Evolutionary conservation across 2,329 filamentous ascomycete species (phyloP).

Genomic region (Diaporthe ampelina): DNA sequence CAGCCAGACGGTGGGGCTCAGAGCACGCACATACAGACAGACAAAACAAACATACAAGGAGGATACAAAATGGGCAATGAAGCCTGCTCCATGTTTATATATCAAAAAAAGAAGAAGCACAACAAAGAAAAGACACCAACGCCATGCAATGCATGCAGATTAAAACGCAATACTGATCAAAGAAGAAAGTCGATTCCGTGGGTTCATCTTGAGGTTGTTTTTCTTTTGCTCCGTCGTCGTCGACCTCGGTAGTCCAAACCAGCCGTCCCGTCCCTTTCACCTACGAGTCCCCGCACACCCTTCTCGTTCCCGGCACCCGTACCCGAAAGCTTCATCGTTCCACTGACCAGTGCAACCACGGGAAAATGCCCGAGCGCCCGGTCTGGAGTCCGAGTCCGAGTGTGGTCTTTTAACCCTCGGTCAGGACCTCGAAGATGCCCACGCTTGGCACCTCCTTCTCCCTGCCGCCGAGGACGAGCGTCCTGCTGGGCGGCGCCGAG

Average conservation of each 20-base stretch:
- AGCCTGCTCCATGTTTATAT: conserved; percentile 34
- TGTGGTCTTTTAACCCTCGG: conserved; percentile 23
- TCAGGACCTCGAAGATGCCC: conserved; percentile 41
- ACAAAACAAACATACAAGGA: neutral
- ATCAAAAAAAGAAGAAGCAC: neutral
- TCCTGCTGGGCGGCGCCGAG: conserved; percentile 4
- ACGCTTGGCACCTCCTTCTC: conserved; percentile 37
- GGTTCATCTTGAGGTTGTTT: neutral
- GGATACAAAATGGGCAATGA: conserved; percentile 23
- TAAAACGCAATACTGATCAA: conserved; percentile 31
- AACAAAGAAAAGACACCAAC: conserved; percentile 23
- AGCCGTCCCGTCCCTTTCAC: neutral
- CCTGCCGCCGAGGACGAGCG: conserved; percentile 24
- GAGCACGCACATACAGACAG: neutral
- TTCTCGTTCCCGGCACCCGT: neutral
- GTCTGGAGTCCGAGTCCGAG: neutral
- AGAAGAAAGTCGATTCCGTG: conserved; percentile 9
- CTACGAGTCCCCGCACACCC: neutral
- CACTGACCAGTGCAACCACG: too few species aligned
- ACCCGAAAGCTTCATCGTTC: too few species aligned
- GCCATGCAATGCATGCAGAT: conserved; percentile 37
- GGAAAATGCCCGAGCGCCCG: too few species aligned
- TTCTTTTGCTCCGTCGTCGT: neutral
- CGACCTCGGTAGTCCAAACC: neutral
- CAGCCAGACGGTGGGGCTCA: neutral